Percentiles rank a stretch among this genome's conserved stretches.
Evolutionary conservation across 306 rosid genomes (phyloP).

Genomic region (Ammopiptanthus mongolicus): DNA sequence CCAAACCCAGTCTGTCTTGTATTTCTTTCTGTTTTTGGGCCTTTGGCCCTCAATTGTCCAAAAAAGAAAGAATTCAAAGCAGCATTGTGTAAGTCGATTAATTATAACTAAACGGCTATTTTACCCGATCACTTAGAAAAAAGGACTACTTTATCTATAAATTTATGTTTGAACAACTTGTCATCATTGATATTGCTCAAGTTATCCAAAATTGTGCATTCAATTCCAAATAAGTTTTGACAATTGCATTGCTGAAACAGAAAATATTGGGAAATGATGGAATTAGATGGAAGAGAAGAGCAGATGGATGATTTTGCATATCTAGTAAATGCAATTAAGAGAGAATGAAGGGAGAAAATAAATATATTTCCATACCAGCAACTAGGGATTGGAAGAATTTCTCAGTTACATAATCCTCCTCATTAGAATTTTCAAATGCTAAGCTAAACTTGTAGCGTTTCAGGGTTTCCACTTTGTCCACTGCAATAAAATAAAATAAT

Average conservation of each 20-base stretch:
- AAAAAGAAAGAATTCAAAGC: background rate
- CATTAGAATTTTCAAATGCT: conserved; percentile 96
- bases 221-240: background rate
- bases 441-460: conserved; percentile 88
- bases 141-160: background rate
- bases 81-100: background rate
- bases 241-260: conserved; percentile 4
- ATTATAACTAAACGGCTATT: background rate
- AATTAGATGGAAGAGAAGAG: background rate
- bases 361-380: conserved; percentile 63
- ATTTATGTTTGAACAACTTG: background rate
- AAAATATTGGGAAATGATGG: background rate
- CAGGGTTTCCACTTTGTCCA: conserved; percentile 78
- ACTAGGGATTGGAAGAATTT: conserved; percentile 96
- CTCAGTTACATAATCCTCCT: conserved; percentile 99
- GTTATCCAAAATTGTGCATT: conserved; percentile 4
- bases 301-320: conserved; percentile 7
- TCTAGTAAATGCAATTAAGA: conserved; percentile 5
- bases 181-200: background rate
- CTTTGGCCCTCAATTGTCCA: background rate
- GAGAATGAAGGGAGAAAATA: conserved; percentile 17
- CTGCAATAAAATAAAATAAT: conserved; percentile 40
- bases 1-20: background rate
- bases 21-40: background rate
- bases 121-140: background rate